Evolutionary conservation across 2,329 filamentous ascomycete species (phyloP).

Genomic region (Penicillium sp.): DNA sequence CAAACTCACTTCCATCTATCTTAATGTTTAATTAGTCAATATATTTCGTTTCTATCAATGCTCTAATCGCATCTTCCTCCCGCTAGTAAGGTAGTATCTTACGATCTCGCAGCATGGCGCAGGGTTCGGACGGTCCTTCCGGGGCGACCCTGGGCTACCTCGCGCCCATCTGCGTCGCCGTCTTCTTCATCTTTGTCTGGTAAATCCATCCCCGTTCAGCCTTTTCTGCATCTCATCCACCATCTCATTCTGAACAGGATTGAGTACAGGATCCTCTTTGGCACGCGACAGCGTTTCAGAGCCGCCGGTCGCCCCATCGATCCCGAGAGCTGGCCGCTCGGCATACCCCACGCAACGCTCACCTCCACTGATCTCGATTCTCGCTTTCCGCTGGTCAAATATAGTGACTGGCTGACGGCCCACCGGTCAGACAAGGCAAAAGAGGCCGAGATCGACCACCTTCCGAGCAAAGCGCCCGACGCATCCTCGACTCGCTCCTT

Average conservation of each 20-base stretch:
- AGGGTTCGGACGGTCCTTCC: conserved; percentile 10
- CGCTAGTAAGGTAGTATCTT: conserved; percentile 1
- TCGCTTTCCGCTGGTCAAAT: conserved; percentile 22
- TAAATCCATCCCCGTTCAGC: conserved; percentile 9
- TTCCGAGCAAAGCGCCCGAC: conserved; percentile 2
- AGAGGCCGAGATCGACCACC: neutral
- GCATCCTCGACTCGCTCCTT: neutral
- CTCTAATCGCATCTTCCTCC: conserved; percentile 1
- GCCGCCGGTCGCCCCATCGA: conserved; percentile 12
- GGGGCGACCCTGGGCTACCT: conserved; percentile 25
- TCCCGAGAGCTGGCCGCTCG: conserved; percentile 19
- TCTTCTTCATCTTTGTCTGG: conserved; percentile 26
- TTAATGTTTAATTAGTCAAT: neutral
- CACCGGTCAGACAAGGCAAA: neutral
- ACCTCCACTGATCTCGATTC: conserved; percentile 19
- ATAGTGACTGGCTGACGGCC: conserved; percentile 20
- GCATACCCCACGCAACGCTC: conserved; percentile 12
- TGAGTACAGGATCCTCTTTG: conserved; percentile 21
- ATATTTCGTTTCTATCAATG: neutral
- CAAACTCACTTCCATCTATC: neutral
- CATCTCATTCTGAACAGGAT: conserved; percentile 5
- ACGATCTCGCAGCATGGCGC: conserved; percentile 5
- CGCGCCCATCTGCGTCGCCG: conserved; percentile 23
- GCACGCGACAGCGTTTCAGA: conserved; percentile 15
- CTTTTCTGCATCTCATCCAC: neutral